Percentiles rank a stretch among this genome's conserved stretches.
Evolutionary conservation across 495 filamentous ascomycete species (phyloP).

Genomic region (Podospora pseudocomata): DNA sequence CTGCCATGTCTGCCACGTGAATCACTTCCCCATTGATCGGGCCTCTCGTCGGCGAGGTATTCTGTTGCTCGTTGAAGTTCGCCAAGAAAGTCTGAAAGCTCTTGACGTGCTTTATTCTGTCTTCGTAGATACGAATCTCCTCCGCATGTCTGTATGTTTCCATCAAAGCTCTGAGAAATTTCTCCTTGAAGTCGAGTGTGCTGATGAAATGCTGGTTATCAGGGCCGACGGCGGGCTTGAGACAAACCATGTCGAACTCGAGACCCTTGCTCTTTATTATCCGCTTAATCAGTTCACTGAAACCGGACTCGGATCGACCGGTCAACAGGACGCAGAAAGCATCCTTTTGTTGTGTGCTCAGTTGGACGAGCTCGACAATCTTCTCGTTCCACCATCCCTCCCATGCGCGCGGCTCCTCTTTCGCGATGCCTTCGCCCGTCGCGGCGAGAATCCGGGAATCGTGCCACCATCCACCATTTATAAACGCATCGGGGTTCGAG

Average conservation of each 20-base stretch:
- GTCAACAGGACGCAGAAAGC: conserved; percentile 84
- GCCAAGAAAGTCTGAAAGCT: conserved; percentile 79
- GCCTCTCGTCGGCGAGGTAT: conserved; percentile 42
- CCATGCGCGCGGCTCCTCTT: conserved; percentile 83
- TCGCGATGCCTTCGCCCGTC: conserved; percentile 77
- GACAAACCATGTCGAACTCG: conserved; percentile 80
- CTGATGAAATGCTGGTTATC: conserved; percentile 66
- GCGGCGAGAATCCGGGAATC: conserved; percentile 79
- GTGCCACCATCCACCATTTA: conserved; percentile 97
- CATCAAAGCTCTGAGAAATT: conserved; percentile 72
- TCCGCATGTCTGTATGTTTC: conserved; percentile 78
- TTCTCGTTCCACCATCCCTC: conserved; percentile 96
- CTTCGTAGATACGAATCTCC: conserved; percentile 71
- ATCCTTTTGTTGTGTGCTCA: conserved; percentile 85
- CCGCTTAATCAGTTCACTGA: conserved; percentile 73
- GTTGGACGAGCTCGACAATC: conserved; percentile 74
- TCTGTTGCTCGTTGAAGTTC: conserved; percentile 59
- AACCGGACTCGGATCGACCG: conserved; percentile 74
- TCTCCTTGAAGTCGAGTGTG: conserved; percentile 87
- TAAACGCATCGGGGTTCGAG: conserved; percentile 68
- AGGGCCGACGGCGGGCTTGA: conserved; percentile 83
- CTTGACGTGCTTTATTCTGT: conserved; percentile 60
- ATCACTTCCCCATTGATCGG: conserved; percentile 77
- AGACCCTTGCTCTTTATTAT: conserved; percentile 76
- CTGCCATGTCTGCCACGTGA: conserved; percentile 74